Conservation (phyloP, 257 asterid species). For the Jacaranda copaia region DNA sequence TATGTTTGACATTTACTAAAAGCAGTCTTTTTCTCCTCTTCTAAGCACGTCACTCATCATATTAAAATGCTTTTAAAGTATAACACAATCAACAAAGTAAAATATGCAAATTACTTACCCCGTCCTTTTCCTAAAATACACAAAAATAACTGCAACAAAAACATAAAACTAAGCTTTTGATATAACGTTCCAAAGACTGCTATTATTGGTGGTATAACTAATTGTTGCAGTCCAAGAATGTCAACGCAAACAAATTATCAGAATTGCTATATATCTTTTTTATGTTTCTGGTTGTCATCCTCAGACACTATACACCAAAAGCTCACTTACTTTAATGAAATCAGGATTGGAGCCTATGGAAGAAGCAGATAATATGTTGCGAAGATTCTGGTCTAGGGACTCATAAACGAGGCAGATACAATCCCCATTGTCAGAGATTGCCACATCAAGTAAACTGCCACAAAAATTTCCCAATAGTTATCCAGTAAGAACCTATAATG, state of each 20-base stretch:
- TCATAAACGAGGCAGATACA: neutral
- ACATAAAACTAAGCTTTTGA: neutral
- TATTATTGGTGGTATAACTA: neutral
- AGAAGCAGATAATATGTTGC: neutral
- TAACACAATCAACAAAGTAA: neutral
- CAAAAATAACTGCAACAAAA: neutral
- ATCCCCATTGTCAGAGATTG: neutral
- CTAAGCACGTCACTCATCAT: neutral
- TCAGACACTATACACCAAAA: neutral
- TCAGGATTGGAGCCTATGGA: neutral
- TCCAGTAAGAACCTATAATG: no score
- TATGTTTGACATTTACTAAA: neutral
- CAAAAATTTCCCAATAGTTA: neutral
- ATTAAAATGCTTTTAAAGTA: neutral
- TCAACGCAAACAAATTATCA: no score
- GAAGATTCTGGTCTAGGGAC: neutral
- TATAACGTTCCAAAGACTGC: neutral
- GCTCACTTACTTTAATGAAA: neutral
- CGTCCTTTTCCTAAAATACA: neutral
- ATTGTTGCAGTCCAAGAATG: neutral
- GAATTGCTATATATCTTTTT: no score
- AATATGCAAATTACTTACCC: neutral
- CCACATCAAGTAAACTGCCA: neutral
- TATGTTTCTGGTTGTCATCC: neutral
- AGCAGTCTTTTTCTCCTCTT: neutral